Evolutionary conservation across 805 yeast species (phyloP).

Genomic region (Metschnikowia kunwiensis): DNA sequence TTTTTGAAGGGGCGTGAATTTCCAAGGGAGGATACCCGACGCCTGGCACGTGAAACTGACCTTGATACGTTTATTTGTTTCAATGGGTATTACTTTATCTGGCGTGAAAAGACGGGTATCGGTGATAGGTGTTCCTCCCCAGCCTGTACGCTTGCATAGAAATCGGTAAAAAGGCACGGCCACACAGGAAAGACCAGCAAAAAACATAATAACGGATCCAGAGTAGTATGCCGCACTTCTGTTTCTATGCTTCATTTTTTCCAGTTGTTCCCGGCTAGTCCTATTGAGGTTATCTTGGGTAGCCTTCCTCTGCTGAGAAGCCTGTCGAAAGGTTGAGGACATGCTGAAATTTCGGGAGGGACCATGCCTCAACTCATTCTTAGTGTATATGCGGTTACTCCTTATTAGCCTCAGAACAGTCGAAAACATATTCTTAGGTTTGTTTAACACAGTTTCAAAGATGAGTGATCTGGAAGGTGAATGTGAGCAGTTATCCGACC

Average conservation of each 20-base stretch:
- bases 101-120: conserved; percentile 77
- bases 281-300: conserved; percentile 8
- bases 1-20: conserved; percentile 87
- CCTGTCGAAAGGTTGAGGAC: conserved; percentile 2
- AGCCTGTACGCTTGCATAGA: conserved; percentile 91
- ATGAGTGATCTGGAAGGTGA: too few relatives aligned
- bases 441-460: too few relatives aligned
- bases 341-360: conserved; percentile 2
- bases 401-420: conserved; percentile 7
- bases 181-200: conserved; percentile 77
- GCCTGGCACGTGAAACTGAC: conserved; percentile 92
- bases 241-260: conserved; percentile 35
- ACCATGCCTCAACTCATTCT: neutral
- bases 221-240: conserved; percentile 63
- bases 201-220: conserved; percentile 63
- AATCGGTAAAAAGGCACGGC: conserved; percentile 93
- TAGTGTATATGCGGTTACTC: neutral
- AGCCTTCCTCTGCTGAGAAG: conserved; percentile 2
- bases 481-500: too few relatives aligned
- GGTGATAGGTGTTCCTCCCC: conserved; percentile 93
- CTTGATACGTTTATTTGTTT: conserved; percentile 73
- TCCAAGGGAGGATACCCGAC: conserved; percentile 90
- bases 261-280: conserved; percentile 24
- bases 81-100: conserved; percentile 85
- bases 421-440: neutral